Conservation (phyloP, 345 rosid genomes). For the Citrus maxima region DNA sequence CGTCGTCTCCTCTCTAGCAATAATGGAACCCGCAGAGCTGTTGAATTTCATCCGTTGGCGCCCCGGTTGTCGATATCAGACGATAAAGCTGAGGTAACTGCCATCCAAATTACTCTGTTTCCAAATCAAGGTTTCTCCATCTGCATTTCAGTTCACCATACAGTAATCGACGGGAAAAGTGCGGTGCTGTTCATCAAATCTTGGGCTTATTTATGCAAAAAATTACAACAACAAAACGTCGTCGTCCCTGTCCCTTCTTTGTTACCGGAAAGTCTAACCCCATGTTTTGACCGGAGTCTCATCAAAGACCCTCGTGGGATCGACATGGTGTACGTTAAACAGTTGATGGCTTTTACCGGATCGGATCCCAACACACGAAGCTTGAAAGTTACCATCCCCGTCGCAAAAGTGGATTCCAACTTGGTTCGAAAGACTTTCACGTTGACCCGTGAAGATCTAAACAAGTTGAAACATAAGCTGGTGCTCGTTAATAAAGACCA, state of each 20-base stretch:
- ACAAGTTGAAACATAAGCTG: conserved; percentile 25
- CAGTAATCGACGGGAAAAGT: conserved; percentile 35
- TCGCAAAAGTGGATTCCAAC: background rate
- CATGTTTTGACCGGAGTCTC: conserved; percentile 20
- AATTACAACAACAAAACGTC: background rate
- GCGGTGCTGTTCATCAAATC: conserved; percentile 35
- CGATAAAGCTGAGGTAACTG: background rate
- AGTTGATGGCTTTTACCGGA: background rate
- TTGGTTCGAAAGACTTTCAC: conserved; percentile 25
- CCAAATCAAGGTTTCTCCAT: conserved; percentile 32
- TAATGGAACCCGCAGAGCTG: background rate
- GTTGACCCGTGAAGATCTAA: conserved; percentile 21
- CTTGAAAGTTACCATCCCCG: background rate
- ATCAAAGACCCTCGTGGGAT: conserved; percentile 23
- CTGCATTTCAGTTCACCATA: conserved; percentile 36
- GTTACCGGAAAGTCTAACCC: conserved; percentile 21
- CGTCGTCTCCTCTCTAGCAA: conserved; percentile 3
- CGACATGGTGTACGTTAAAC: conserved; percentile 10
- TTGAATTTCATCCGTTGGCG: conserved; percentile 27
- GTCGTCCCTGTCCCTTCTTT: background rate
- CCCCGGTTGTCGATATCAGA: conserved; percentile 31
- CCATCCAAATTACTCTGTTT: conserved; percentile 34
- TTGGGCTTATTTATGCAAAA: conserved; percentile 33
- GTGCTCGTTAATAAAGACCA: background rate
- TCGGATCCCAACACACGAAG: conserved; percentile 13